Base-by-base conservation (phyloP, 2,329 filamentous ascomycete species). In the Myriangium duriaei region DNA sequence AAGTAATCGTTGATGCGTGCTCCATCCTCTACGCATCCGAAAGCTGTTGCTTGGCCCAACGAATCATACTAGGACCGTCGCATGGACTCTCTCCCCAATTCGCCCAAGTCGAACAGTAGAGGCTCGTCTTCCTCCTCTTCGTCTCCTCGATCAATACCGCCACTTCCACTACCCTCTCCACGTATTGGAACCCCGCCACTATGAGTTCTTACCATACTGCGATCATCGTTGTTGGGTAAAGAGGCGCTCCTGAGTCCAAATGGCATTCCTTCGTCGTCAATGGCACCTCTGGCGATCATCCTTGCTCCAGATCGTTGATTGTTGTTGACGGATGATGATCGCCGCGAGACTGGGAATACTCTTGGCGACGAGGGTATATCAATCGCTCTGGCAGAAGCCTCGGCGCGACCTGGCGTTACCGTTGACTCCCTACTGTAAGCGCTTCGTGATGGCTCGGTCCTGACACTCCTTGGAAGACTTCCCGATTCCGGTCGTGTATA, bases 311-410 rank as follows among this genome's bases (percentile, higher is more conserved):
- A 57, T 21, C 74, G 67, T 32, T 72, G 70, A 48, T 78, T 74
- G 46, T 79, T 76, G 3, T 73, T 76, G 5, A 75, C 77, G 2
- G 79, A 83, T 55, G 76, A 82, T 1, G 79, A 75, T n/a, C 79
- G 66, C 37, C 80, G 65, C 7, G 45, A 42, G 18, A 63, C 60
- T 46, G 67, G 64, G 34, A 58, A 63, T 4, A 53, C 52, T 10
- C 79, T 69, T 3, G 81, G 81, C 1, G 79, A 84, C 1, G 78
- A 65, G 0, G 80, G 80, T 30, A 85, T 85, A 45, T 82, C 77
- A 39, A 84, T 84, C 1, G 79, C 79, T 13, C 67, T 76, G 63
- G 36, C 65, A 62, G 9, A 63, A 68, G 17, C 42, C n/a, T n/a
- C n/a, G 18, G 30, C 46, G 17, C 33, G 30, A 15, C 18, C 32